These are phyloP conservation scores for Talaromyces stipitatus DNA, from an alignment of 495 filamentous ascomycete genomes.

Conservation along the genomic window DNA sequence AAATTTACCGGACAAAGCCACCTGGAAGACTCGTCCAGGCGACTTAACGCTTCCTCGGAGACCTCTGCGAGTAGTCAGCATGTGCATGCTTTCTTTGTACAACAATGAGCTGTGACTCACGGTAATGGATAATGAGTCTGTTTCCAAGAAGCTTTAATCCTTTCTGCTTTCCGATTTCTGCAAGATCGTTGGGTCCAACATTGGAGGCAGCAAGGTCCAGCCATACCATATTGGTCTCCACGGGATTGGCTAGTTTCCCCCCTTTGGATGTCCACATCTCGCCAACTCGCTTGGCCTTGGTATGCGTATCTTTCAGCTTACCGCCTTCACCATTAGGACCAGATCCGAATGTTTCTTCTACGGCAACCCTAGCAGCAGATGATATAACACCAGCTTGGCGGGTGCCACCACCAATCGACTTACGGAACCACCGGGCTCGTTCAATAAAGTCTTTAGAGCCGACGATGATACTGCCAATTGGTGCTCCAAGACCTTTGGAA, in stretches of 20 bases:
- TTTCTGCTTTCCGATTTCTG: constrained; percentile 29
- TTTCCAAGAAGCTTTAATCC: constrained; percentile 31
- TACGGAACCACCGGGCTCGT: constrained; percentile 71
- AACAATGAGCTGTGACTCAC: constrained; percentile 20
- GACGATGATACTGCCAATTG: constrained; percentile 74
- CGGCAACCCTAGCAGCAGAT: constrained; percentile 36
- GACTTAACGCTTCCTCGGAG: constrained; percentile 32
- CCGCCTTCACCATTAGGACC: constrained; percentile 56
- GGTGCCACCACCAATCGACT: constrained; percentile 76
- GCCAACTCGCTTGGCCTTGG: constrained; percentile 56
- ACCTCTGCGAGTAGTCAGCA: constrained; percentile 34
- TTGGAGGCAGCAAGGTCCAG: constrained; percentile 57
- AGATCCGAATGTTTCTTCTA: constrained; percentile 54
- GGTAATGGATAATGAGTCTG: constrained; percentile 39
- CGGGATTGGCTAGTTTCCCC: constrained; percentile 32
- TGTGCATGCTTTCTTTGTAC: neutral
- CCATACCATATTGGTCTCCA: constrained; percentile 94
- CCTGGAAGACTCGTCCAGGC: constrained; percentile 33
- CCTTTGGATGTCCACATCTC: constrained; percentile 53
- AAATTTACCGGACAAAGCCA: constrained; percentile 29
- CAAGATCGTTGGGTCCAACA: constrained; percentile 33
- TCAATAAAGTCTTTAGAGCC: constrained; percentile 59
- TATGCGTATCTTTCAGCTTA: constrained; percentile 53
- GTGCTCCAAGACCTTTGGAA: constrained; percentile 83
- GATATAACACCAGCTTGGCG: constrained; percentile 55